Base-by-base conservation (phyloP, 805 yeast genomes). In the Teunomyces tritomae region DNA sequence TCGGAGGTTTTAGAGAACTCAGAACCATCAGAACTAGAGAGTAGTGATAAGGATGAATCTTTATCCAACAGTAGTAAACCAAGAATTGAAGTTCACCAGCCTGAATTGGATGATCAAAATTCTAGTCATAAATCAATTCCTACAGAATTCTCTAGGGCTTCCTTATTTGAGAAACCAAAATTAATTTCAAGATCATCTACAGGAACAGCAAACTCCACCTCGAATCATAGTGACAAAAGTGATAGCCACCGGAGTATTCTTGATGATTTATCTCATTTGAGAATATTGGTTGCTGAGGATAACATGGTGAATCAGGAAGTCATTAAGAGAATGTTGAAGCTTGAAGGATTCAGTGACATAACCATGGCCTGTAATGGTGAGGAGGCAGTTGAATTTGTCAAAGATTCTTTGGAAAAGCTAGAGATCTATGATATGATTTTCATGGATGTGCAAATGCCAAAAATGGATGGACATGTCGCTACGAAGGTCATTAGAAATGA, bases 391-490 rank as follows among this genome's bases (percentile, higher is more conserved):
- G 84, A 82, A 8, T 70, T 77, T 43, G 83, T 89, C 2, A 74
- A 79, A 50, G 75, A 74, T 29, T 69, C 83, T 1, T 57, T 69
- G 24, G 74, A 65, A 2, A 58, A 64, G 2, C 65, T 65, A 11
- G 70, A 70, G 8, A 58, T 63, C 11, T 89, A 76, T 62, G 92
- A 89, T 62, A 67, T 92, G 46, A 81, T 94, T 1, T 88, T 92
- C 61, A 92, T 92, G 99, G 99, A 92, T 65, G 95, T 92, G 44
- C 97, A 92, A 67, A 92, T 91, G 98, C 98, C 98, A 4, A 84
- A 82, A 57, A 76, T 90, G 55, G 97, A 92, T 63, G 99, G 99
- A 2, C 69, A 91, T 28, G 73, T 82, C 24, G 96, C 97, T 0
- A 90, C 98, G 0, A 80, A 73, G 51, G 74, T 78, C 58, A 85